Percentiles rank a stretch among this genome's conserved stretches.
These are phyloP conservation scores for Fusarium buharicum DNA, from an alignment of 2,329 filamentous ascomycete genomes.

Conservation along the genomic window DNA sequence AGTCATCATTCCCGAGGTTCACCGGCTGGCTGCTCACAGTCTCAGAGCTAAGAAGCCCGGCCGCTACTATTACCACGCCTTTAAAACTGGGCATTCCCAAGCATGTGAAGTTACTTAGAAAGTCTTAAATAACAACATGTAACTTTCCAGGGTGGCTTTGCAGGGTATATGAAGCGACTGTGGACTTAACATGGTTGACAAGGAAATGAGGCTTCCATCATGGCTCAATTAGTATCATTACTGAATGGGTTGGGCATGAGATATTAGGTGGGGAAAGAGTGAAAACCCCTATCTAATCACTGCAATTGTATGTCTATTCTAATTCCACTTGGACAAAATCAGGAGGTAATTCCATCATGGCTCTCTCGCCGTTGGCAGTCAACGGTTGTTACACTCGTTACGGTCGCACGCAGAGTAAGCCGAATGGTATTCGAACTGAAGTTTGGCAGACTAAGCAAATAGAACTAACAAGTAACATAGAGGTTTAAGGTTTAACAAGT, in stretches of 20 bases:
- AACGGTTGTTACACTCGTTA: background rate
- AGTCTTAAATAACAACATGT: no score
- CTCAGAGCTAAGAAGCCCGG: no score
- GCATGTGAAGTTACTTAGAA: no score
- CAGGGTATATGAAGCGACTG: background rate
- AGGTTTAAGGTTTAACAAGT: no score
- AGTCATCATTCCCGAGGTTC: no score
- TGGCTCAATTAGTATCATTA: conserved; percentile 1
- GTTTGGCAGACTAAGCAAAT: background rate
- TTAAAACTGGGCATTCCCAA: no score
- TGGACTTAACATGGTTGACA: background rate
- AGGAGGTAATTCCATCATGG: conserved; percentile 12
- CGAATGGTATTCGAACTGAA: background rate
- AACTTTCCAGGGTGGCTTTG: no score
- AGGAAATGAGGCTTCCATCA: conserved; percentile 10
- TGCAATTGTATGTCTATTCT: background rate
- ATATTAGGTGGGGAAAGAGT: background rate
- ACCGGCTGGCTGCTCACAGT: no score
- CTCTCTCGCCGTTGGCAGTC: background rate
- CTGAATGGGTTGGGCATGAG: background rate
- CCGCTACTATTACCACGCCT: no score
- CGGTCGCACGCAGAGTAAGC: background rate
- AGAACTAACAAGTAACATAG: background rate
- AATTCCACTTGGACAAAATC: background rate
- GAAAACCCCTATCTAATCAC: no score